Evolutionary conservation across 768 basidiomycete genomes (phyloP).

Genomic region (Multifurca ochricompacta): DNA sequence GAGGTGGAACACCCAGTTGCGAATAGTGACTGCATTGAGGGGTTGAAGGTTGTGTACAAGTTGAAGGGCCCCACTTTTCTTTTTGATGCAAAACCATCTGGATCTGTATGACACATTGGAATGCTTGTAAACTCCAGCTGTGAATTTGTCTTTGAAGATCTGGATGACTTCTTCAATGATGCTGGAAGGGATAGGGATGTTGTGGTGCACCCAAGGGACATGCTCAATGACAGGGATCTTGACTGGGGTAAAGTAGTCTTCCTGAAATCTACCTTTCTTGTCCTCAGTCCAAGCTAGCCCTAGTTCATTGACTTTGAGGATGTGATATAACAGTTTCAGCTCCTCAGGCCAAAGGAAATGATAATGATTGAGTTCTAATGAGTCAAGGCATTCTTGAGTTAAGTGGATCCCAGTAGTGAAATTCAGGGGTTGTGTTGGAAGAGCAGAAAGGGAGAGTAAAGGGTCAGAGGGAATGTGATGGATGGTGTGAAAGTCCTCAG

Average conservation of each 20-base stretch:
- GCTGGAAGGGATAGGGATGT: constrained; percentile 1
- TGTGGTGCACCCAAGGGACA: no score
- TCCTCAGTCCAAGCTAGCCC: no score
- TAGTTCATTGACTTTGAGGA: constrained; percentile 29
- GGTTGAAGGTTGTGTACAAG: constrained; percentile 26
- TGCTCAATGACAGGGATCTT: no score
- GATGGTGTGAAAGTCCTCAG: not conserved
- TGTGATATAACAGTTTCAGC: constrained; percentile 10
- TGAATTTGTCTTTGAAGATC: not conserved
- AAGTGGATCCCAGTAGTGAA: not conserved
- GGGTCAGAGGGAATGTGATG: not conserved
- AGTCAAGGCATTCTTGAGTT: not conserved
- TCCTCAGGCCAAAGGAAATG: constrained; percentile 25
- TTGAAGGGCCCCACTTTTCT: constrained; percentile 14
- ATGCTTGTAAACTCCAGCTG: constrained; percentile 28
- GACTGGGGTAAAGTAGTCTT: no score
- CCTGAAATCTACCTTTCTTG: no score
- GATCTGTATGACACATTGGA: constrained; percentile 34
- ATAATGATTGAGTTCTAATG: not conserved
- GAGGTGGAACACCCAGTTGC: not conserved
- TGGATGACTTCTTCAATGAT: not conserved
- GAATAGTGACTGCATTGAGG: constrained; percentile 19
- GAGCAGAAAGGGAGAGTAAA: not conserved
- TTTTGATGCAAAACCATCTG: constrained; percentile 36
- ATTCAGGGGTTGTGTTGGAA: not conserved